These are phyloP conservation scores for Aspergillus caelatus DNA, from an alignment of 2,329 filamentous ascomycete genomes.

Conservation along the genomic window DNA sequence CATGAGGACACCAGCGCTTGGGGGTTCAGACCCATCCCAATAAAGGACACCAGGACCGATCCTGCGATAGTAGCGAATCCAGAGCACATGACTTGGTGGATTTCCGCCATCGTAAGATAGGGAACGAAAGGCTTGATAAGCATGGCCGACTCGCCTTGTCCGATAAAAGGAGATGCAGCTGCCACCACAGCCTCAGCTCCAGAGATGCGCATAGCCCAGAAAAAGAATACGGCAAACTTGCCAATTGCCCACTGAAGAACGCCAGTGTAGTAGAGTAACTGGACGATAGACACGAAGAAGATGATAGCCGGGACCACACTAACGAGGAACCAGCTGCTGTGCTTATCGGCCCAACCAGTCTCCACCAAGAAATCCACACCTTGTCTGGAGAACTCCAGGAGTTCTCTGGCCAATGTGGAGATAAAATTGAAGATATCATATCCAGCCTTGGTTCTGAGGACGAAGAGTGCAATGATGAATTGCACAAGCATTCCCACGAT, in stretches of 20 bases:
- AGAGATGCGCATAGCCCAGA: slow-evolving; percentile 84
- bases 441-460: slow-evolving; percentile 76
- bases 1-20: slow-evolving; percentile 87
- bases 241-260: slow-evolving; percentile 85
- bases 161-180: slow-evolving; percentile 89
- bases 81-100: slow-evolving; percentile 91
- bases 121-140: slow-evolving; percentile 84
- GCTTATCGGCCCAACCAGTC: slow-evolving; percentile 43
- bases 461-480: slow-evolving; percentile 86
- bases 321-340: slow-evolving; percentile 69
- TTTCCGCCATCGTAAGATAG: slow-evolving; percentile 81
- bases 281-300: slow-evolving; percentile 93
- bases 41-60: slow-evolving; percentile 83
- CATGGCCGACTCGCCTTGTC: slow-evolving; percentile 92
- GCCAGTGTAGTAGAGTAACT: slow-evolving; percentile 79
- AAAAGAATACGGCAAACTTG: slow-evolving; percentile 89
- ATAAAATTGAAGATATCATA: slow-evolving; percentile 93
- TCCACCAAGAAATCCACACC: slow-evolving; percentile 74
- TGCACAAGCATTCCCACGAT: slow-evolving; percentile 87
- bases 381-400: slow-evolving; percentile 74
- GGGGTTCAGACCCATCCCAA: slow-evolving; percentile 77
- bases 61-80: slow-evolving; percentile 93
- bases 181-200: slow-evolving; percentile 93
- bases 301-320: slow-evolving; percentile 87
- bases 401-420: slow-evolving; percentile 69